Base-by-base conservation (phyloP, 768 basidiomycete genomes). In the Serendipita sp. region DNA sequence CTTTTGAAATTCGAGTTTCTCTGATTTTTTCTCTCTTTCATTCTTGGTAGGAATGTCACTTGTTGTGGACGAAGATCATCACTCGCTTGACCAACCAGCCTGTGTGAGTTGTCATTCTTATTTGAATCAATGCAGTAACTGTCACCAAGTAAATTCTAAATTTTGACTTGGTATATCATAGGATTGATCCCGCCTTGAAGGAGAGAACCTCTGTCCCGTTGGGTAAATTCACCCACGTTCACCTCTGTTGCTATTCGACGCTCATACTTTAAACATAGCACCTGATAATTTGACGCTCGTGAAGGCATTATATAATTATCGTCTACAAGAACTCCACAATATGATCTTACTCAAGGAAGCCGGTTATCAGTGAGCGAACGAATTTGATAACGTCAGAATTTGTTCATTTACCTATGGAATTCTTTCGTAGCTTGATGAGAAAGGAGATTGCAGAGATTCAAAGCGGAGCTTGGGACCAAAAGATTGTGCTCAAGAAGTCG, bases 391-490 rank as follows among this genome's bases (percentile, higher is more conserved):
- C 14, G 14, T 38, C 38, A 5, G 7, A 5, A 9, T n/a, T 9
- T 9, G 45, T 5, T 20, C 26, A 58, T 33, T n/a, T 58, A 24
- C 4, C 26, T 4, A 24, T 9, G 22, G 11, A 22, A 4, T 1
- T 11, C 11, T 2, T 34, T 13, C 28, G 9, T 31, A 58, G 53
- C 28, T n/a, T n/a, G 22, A 22, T 58, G 53, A 58, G 30, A 11
- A 58, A 58, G 26, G 53, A 22, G 30, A 30, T 58, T 28, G 33
- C 4, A 4, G 53, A 24, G 33, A 58, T 58, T 31, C 24, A n/a
- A 20, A 58, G 33, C n/a, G 53, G 53, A 11, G 53, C 53, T 11
- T 58, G 53, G 53, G 53, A 58, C n/a, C 24, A 58, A 9, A 58
- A 33, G 33, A 58, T 58, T 26, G 24, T n/a, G 9, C 53, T n/a